Evolutionary conservation across 805 yeast species (phyloP), one percentile per base, ranked within the genome.

Genomic region (Yamadazyma endophytica): DNA sequence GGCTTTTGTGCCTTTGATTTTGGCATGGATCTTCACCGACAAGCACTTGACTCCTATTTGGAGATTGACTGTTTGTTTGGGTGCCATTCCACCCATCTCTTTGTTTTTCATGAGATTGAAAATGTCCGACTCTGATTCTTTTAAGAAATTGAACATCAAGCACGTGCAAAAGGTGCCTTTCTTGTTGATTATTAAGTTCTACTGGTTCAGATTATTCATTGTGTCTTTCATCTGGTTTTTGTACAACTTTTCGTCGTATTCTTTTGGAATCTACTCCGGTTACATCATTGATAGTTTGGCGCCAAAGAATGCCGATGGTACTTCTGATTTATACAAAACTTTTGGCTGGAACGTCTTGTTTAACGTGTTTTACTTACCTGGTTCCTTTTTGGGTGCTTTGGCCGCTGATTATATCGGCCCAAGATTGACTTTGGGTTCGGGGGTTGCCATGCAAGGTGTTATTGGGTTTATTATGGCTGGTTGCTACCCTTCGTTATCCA

Each of bases 311-410:
- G 36, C 37, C 22, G 26, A 40, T 24, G 42, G 42, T 17, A 76
- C 69, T 32, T 71, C 73, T 25, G 73, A 81, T 44, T 60, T 86
- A 37, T 79, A 79, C 61, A 72, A 77, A 55, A 72, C 84, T 15
- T 85, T 87, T 59, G 96, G 96, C 31, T 90, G 96, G 97, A 85
- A 82, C 56, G 82, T 84, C 38, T 90, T 90, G 5, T 73, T 89
- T 49, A 86, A 87, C 59, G 64, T 83, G 48, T 89, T 90, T 60
- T 88, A 89, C 58, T 61, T 89, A 22, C 97, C 97, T 9, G 97
- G 97, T 46, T 72, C 95, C 1, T 75, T 87, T 55, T 54, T 83
- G 14, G 97, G 97, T 50, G 96, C 95, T n/a, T 50, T 73, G 30
- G 59, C 76, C 23, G 72, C 95, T n/a, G 97, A 90, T 58, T 84